These are phyloP conservation scores for Chrysopogon serrulatus DNA, from an alignment of 176 grass and related monocot genomes.

Conservation along the genomic window DNA sequence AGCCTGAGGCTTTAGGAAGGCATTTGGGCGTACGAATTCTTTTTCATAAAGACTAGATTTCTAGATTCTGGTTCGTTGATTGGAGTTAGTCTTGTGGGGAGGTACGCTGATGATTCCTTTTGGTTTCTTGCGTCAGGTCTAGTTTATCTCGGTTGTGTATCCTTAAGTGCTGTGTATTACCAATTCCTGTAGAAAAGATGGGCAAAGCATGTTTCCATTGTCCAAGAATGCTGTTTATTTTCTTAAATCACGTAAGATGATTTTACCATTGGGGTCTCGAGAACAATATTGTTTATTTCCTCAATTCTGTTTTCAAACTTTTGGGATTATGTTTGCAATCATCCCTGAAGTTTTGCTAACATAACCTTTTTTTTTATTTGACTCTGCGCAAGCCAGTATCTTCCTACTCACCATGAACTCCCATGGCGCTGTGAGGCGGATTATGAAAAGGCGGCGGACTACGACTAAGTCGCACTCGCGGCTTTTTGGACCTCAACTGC, in stretches of 20 bases:
- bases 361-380: not conserved
- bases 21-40: not conserved
- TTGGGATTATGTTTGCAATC: not conserved
- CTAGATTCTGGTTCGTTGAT: not conserved
- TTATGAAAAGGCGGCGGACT: slow-evolving; percentile 36
- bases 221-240: not conserved
- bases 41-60: not conserved
- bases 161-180: not conserved
- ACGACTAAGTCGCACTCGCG: not conserved
- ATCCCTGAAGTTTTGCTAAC: not conserved
- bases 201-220: not conserved
- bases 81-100: not conserved
- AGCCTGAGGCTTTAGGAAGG: not conserved
- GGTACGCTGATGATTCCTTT: not conserved
- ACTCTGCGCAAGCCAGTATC: not conserved
- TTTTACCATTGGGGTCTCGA: not conserved
- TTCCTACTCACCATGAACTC: slow-evolving; percentile 25
- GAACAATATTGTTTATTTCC: not conserved
- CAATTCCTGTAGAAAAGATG: not conserved
- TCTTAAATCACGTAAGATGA: not conserved
- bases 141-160: not conserved
- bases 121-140: not conserved
- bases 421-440: not conserved
- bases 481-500: slow-evolving; percentile 42
- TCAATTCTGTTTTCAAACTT: not conserved